Evolutionary conservation across 1,284 basidiomycete species (phyloP).

Genomic region (Austropuccinia psidii): DNA sequence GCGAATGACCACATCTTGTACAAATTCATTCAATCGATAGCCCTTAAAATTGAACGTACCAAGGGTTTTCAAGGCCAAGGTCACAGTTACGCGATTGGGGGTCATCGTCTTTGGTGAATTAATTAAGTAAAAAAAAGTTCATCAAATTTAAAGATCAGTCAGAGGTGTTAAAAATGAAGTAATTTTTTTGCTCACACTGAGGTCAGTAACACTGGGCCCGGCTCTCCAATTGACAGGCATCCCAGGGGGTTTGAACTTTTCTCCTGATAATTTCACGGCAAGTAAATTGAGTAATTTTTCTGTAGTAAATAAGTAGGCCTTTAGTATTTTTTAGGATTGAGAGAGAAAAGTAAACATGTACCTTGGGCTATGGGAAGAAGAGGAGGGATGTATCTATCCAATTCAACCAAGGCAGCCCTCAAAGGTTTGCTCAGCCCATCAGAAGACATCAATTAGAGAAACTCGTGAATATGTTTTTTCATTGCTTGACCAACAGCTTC

Average conservation of each 20-base stretch:
- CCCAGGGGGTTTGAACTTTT: constrained; percentile 75
- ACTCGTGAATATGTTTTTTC: constrained; percentile 89
- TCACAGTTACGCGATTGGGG: constrained; percentile 53
- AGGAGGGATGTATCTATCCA: constrained; percentile 82
- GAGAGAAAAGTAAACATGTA: constrained; percentile 47
- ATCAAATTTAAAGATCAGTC: constrained; percentile 54
- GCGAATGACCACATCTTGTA: constrained; percentile 80
- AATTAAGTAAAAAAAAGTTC: constrained; percentile 42
- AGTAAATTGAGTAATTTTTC: constrained; percentile 78
- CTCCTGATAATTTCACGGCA: constrained; percentile 69
- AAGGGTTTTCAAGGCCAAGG: constrained; percentile 76
- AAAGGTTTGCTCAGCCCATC: constrained; percentile 87
- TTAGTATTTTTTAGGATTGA: neutral
- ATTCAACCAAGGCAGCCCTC: constrained; percentile 72
- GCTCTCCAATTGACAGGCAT: constrained; percentile 50
- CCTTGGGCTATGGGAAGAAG: constrained; percentile 88
- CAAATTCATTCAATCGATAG: constrained; percentile 92
- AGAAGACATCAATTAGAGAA: constrained; percentile 92
- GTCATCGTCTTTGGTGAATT: constrained; percentile 13
- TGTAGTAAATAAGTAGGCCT: constrained; percentile 45
- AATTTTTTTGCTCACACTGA: constrained; percentile 11
- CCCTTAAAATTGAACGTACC: constrained; percentile 92
- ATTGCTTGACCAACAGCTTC: constrained; percentile 91
- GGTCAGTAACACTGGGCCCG: constrained; percentile 20
- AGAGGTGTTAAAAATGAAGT: neutral